Conservation (phyloP, 805 yeast genomes). For the Starmera quercuum region DNA sequence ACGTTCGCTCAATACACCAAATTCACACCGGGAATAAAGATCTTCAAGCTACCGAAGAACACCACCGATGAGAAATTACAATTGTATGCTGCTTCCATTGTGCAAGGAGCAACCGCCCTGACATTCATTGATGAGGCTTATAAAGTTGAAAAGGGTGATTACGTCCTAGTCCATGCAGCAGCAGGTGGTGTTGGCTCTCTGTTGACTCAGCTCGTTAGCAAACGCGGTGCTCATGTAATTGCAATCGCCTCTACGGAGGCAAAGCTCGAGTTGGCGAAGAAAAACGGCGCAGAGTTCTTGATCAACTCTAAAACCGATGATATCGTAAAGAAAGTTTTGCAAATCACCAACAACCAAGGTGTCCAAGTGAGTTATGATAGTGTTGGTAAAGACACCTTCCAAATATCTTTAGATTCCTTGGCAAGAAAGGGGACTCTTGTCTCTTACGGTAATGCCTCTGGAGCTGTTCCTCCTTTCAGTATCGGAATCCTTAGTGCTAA, state of each 20-base stretch:
- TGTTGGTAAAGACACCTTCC: constrained; percentile 72
- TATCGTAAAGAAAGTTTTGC: constrained; percentile 44
- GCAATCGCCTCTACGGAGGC: constrained; percentile 78
- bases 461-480: constrained; percentile 66
- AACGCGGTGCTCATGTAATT: constrained; percentile 71
- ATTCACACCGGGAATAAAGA: constrained; percentile 24
- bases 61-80: constrained; percentile 42
- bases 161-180: constrained; percentile 78
- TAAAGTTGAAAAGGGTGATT: constrained; percentile 60
- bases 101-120: constrained; percentile 78
- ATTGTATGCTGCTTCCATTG: constrained; percentile 48
- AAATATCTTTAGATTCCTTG: constrained; percentile 49
- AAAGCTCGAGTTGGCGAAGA: constrained; percentile 58
- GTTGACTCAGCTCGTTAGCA: constrained; percentile 53
- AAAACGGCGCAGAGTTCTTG: constrained; percentile 69
- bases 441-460: constrained; percentile 82
- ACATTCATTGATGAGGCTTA: constrained; percentile 64
- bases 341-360: constrained; percentile 60
- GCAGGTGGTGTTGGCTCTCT: constrained; percentile 91
- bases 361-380: constrained; percentile 66
- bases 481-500: constrained; percentile 46
- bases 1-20: constrained; percentile 75
- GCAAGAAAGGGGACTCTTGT: constrained; percentile 70
- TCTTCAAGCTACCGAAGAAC: constrained; percentile 42
- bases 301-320: constrained; percentile 51